Base-by-base conservation (phyloP, 164 flowering plant genomes). In the Annona squamosa region DNA sequence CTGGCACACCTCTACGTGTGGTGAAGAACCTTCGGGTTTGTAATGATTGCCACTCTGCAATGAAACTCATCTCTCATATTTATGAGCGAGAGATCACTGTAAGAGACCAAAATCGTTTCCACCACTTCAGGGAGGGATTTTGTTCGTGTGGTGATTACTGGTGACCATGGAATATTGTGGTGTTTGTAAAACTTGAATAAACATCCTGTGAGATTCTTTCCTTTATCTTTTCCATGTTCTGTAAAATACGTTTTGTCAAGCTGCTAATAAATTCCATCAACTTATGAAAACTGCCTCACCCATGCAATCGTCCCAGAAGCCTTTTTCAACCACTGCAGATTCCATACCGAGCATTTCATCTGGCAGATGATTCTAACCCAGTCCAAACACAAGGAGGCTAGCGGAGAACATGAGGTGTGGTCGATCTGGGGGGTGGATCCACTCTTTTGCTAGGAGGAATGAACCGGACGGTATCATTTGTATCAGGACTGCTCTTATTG, bases 21-120 rank as follows among this genome's bases (percentile, higher is more conserved):
- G 85, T 85, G 80, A 87, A 86, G 82, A 89, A 90, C 68, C 81
- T 89, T 17, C 78, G 70, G n/a, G 56, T 68, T 37, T 68, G 70
- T 46, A 56, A 46, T 68, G 70, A 68, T 46, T 68, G 70, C 75
- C 90, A 89, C 77, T 79, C 86, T 73, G 90, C 86, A 41, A 72
- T 89, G 3, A 87, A 87, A 77, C 77, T 87, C n/a, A 74, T 79
- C 63, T 87, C 89, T 1, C 61, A 79, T 42, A 26, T 86, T 5
- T 85, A 86, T 61, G 71, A 77, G 45, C 71, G 90, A 43, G 85
- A 87, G 69, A 87, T 87, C 45, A 71, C 82, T 18, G 63, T 87
- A 17, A 81, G 91, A 73, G 92, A 89, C 72, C 82, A 86, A 1
- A 83, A 80, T 77, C 86, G 92, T 16, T 87, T 90, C 74, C 95